Base-by-base conservation (phyloP, 2,329 filamentous ascomycete genomes). In the Periconia sp. region DNA sequence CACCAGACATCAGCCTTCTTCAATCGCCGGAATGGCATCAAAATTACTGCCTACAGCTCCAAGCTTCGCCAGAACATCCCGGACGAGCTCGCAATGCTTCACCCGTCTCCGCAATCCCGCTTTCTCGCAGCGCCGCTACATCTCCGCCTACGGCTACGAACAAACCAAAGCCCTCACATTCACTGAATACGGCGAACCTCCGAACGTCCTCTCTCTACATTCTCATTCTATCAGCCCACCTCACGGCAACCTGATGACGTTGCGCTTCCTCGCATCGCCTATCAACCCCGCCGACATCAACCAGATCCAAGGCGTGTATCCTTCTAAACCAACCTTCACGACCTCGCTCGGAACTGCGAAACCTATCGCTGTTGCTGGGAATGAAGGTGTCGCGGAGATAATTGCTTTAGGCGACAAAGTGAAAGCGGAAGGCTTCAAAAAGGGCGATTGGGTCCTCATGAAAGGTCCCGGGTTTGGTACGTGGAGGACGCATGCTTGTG, bases 211-310 rank as follows among this genome's bases (percentile, higher is more conserved):
- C 33, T 85, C 83, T 13, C 74, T 92, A 3, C 88, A 92, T 72
- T 80, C 75, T 0, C 84, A 92, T 74, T 89, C 87, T 56, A 89
- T 92, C 65, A 86, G 86, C 4, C 88, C 89, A 3, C 80, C 83
- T 3, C 81, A 91, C 51, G 86, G 88, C 34, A 75, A 81, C 41
- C 75, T 81, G 51, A 75, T 95, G 56, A 91, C 92, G 40, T 78
- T 99, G 47, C 89, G 90, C 69, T 86, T 94, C 60, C 88, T 99
- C 60, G 89, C 92, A 22, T 85, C 91, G 1, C 90, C 94, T 43
- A 89, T 99, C 71, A 99, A 99, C 75, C 94, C 94, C 17, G 92
- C 94, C 63, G 94, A 99, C 74, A 89, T 99, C 71, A 99, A 99
- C 78, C 92, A 92, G 62, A 89, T 99, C 63, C 94, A 99, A 77